phyloP scores from a whole-genome alignment of 441 rosid species.

The Gossypium trilobum region DNA sequence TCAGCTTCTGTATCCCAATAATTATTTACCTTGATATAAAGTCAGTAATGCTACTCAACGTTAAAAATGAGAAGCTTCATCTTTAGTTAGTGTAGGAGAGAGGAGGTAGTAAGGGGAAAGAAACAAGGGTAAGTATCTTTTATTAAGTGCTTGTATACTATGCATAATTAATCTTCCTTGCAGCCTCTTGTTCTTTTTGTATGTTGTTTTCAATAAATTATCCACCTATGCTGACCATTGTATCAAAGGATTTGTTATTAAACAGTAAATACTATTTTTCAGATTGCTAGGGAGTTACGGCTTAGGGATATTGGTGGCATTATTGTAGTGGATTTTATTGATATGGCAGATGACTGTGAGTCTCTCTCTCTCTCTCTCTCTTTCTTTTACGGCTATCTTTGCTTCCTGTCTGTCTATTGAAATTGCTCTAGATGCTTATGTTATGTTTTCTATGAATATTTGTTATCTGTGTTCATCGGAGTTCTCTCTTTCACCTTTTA shows the following conservation, averaged over 20 bases:
- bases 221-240: conserved; percentile 7
- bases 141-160: not conserved
- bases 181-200: not conserved
- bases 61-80: not conserved
- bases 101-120: not conserved
- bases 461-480: not conserved
- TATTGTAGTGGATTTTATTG: conserved; percentile 95
- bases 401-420: not conserved
- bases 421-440: not conserved
- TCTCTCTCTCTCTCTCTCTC: conserved; percentile 12
- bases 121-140: not conserved
- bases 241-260: conserved; percentile 5
- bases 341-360: conserved; percentile 88
- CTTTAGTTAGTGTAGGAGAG: not conserved
- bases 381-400: not conserved
- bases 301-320: conserved; percentile 94
- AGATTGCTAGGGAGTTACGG: conserved; percentile 95
- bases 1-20: not conserved
- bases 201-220: conserved; percentile 5
- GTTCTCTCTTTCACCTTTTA: not conserved
- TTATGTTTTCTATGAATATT: not conserved
- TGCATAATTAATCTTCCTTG: not conserved
- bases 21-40: not conserved
- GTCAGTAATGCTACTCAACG: not conserved
- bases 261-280: conserved; percentile 25